These are phyloP conservation scores for Quercus gilva DNA, from an alignment of 306 rosid genomes.

Conservation along the genomic window DNA sequence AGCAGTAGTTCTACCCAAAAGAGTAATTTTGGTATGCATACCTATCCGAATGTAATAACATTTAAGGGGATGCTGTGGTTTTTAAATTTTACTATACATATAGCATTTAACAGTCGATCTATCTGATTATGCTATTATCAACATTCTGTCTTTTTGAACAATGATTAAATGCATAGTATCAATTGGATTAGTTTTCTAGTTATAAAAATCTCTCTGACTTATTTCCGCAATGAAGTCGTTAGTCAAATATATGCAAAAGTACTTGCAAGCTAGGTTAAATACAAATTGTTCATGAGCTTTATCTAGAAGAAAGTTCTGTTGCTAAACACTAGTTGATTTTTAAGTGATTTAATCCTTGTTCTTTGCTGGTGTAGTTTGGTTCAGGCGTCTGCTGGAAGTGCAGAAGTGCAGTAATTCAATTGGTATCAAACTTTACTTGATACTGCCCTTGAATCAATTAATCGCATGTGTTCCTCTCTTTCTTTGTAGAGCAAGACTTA, in stretches of 20 bases:
- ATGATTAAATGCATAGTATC: neutral
- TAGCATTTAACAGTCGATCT: neutral
- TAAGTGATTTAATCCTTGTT: conserved; percentile 22
- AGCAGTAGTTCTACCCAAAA: conserved; percentile 89
- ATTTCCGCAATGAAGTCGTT: neutral
- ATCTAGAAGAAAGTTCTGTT: neutral
- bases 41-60: neutral
- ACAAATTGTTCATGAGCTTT: neutral
- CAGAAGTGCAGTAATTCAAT: conserved; percentile 33
- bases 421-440: conserved; percentile 29
- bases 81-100: neutral
- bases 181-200: neutral
- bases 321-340: neutral
- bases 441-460: neutral
- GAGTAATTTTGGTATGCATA: conserved; percentile 82
- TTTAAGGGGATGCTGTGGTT: neutral
- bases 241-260: neutral
- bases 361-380: conserved; percentile 66
- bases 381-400: conserved; percentile 94
- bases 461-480: neutral
- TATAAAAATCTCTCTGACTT: neutral
- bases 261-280: neutral
- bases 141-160: neutral
- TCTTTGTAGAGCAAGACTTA: neutral
- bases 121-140: neutral